Evolutionary conservation across 2,329 filamentous ascomycete species (phyloP).

Genomic region (Aspergillus eucalypticola): DNA sequence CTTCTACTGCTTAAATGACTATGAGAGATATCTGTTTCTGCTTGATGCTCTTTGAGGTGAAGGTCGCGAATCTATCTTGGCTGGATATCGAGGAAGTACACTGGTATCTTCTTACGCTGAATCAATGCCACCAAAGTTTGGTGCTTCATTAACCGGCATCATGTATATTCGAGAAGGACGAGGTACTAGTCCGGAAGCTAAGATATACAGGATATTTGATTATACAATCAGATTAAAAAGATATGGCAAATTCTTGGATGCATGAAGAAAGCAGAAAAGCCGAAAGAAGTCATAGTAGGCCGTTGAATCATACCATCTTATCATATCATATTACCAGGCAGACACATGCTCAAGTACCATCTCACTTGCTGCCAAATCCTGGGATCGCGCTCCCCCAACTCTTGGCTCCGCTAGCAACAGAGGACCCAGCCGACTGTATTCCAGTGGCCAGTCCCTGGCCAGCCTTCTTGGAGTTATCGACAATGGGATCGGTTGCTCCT

Average conservation of each 20-base stretch:
- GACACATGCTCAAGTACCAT: no score
- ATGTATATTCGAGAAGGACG: no score
- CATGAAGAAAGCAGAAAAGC: not conserved
- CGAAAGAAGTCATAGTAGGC: not conserved
- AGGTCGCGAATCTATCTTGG: no score
- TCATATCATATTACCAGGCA: not conserved
- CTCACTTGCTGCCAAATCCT: not conserved
- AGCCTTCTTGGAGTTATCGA: slow-evolving; percentile 12
- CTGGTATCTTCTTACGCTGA: no score
- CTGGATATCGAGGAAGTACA: no score
- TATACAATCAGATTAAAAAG: not conserved
- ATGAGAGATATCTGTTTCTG: no score
- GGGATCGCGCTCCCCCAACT: slow-evolving; percentile 7
- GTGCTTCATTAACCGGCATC: no score
- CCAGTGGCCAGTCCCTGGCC: slow-evolving; percentile 12
- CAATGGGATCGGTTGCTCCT: slow-evolving; percentile 15
- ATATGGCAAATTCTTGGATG: not conserved
- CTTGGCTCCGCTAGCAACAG: slow-evolving; percentile 14
- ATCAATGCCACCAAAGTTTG: fast-evolving
- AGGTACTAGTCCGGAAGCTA: no score
- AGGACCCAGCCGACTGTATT: slow-evolving; percentile 15
- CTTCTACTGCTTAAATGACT: no score
- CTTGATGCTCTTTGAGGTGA: no score
- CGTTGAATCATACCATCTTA: not conserved
- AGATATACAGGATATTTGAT: no score